phyloP scores from a whole-genome alignment of 192 early-diverging fungal genomes.

The Gonapodya prolifera region DNA sequence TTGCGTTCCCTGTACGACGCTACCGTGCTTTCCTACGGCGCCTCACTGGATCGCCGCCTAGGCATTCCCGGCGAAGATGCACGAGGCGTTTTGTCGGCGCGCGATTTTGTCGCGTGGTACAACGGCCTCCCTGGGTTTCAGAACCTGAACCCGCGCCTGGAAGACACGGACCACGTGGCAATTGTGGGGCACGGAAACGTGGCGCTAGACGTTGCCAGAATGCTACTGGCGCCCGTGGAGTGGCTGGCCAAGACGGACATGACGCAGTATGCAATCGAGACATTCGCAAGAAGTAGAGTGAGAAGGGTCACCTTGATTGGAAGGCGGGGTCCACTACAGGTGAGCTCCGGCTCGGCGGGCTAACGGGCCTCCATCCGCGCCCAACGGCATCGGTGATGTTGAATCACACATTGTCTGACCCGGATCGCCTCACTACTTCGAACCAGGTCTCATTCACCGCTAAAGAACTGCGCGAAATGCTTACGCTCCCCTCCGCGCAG shows the following conservation, averaged over 20 bases:
- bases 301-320: slow-evolving; percentile 78
- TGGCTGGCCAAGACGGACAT: slow-evolving; percentile 77
- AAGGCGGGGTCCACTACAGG: slow-evolving; percentile 84
- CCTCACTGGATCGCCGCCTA: slow-evolving; percentile 55
- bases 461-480: slow-evolving; percentile 92
- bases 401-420: too few species aligned
- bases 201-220: slow-evolving; percentile 78
- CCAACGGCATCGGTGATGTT: too few species aligned
- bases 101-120: slow-evolving; percentile 90
- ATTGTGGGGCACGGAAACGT: slow-evolving; percentile 93
- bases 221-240: slow-evolving; percentile 60
- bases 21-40: slow-evolving; percentile 77
- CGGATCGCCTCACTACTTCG: too few species aligned
- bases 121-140: slow-evolving; percentile 71
- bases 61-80: slow-evolving; percentile 55
- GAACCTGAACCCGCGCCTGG: slow-evolving; percentile 45
- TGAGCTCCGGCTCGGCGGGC: slow-evolving; percentile 15
- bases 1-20: slow-evolving; percentile 55
- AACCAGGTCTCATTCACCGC: slow-evolving; percentile 82
- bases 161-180: slow-evolving; percentile 55
- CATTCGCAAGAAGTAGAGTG: slow-evolving; percentile 50
- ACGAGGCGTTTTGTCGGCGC: slow-evolving; percentile 53
- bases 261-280: slow-evolving; percentile 55
- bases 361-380: neutral
- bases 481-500: slow-evolving; percentile 46